Conservation (phyloP, 495 filamentous ascomycete genomes). For the Hypoxylon lenormandii region DNA sequence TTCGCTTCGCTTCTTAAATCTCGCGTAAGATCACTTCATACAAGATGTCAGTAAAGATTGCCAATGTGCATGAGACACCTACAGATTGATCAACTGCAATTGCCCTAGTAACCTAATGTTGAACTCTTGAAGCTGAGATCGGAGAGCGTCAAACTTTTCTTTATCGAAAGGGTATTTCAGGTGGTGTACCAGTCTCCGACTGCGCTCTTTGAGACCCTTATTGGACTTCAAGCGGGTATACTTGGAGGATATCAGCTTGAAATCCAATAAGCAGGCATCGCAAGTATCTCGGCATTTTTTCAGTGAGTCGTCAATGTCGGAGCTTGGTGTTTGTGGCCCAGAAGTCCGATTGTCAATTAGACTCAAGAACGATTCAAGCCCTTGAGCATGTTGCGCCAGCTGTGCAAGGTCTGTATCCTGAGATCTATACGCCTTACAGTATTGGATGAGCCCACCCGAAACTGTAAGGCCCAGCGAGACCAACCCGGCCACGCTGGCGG, state of each 20-base stretch:
- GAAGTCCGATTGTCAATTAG: not conserved
- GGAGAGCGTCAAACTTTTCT: slow-evolving; percentile 15
- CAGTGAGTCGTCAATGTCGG: slow-evolving; percentile 3
- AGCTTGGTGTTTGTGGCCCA: not conserved
- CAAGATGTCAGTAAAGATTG: not conserved
- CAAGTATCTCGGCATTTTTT: slow-evolving; percentile 17
- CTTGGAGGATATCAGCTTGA: slow-evolving; percentile 14
- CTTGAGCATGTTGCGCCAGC: slow-evolving; percentile 12
- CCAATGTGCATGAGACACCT: not conserved
- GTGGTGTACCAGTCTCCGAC: not conserved
- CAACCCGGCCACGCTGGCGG: slow-evolving; percentile 9
- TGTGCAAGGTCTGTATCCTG: slow-evolving; percentile 13
- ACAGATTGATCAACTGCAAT: slow-evolving; percentile 23
- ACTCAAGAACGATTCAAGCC: slow-evolving; percentile 17
- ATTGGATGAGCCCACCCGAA: slow-evolving; percentile 16
- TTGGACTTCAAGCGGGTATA: not conserved
- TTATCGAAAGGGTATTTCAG: slow-evolving; percentile 31
- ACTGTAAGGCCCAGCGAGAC: slow-evolving; percentile 25
- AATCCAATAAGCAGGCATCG: slow-evolving; percentile 13
- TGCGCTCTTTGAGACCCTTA: slow-evolving; percentile 3
- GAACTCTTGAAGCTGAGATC: slow-evolving; percentile 15
- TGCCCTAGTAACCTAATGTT: not conserved
- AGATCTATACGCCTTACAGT: slow-evolving; percentile 21
- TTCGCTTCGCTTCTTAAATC: slow-evolving; percentile 4
- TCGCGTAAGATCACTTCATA: slow-evolving; percentile 20